Percentiles rank a stretch among this genome's conserved stretches.
These are phyloP conservation scores for Arthrobotrys musiformis DNA, from an alignment of 2,329 filamentous ascomycete genomes.

Conservation along the genomic window DNA sequence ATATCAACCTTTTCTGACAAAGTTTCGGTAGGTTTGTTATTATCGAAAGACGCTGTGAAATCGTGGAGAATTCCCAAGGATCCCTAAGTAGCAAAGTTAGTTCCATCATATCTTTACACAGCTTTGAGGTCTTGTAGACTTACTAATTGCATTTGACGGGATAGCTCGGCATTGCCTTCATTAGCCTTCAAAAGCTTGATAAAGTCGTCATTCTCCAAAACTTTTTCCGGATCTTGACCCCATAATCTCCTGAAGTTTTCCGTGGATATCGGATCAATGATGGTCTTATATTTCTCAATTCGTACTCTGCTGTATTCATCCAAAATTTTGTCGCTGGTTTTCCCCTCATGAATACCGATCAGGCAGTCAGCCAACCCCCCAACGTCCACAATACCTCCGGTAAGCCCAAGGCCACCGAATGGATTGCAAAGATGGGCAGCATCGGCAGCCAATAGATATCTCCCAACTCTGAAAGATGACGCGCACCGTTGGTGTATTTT, in stretches of 20 bases:
- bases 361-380: conserved; percentile 72
- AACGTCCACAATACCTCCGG: conserved; percentile 73
- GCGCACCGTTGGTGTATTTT: conserved; percentile 72
- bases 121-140: not conserved
- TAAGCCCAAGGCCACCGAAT: conserved; percentile 72
- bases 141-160: conserved; percentile 50
- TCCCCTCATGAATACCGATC: conserved; percentile 62
- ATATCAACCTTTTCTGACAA: conserved; percentile 39
- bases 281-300: conserved; percentile 62
- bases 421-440: conserved; percentile 70
- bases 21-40: not conserved
- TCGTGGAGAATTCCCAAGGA: conserved; percentile 33
- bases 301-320: conserved; percentile 64
- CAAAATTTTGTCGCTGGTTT: conserved; percentile 63
- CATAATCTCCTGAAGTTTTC: conserved; percentile 48
- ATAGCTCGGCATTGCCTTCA: conserved; percentile 62
- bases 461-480: conserved; percentile 69
- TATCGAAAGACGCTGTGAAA: conserved; percentile 41
- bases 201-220: conserved; percentile 46
- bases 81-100: conserved; percentile 13
- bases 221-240: conserved; percentile 40
- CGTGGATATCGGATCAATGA: conserved; percentile 63
- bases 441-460: conserved; percentile 70
- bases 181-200: conserved; percentile 57
- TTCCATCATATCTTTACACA: not conserved